phyloP scores from a whole-genome alignment of 495 filamentous ascomycete genomes.

The Hyaloscypha finlandica region DNA sequence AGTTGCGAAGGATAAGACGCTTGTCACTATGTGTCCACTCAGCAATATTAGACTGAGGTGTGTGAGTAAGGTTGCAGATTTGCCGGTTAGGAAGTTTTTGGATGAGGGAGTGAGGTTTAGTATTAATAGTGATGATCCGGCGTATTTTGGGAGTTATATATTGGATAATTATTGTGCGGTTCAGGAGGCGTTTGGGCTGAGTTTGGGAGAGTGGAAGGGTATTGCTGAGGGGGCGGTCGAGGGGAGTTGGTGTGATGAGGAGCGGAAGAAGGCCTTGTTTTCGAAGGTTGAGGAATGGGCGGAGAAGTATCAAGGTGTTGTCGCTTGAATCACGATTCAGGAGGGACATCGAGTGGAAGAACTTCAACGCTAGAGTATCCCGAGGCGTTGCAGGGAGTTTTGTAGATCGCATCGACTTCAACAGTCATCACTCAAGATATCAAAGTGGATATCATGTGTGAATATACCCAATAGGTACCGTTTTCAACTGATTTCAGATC shows the following conservation, averaged over 20 bases:
- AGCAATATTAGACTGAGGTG: slow-evolving; percentile 70
- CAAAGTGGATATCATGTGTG: not conserved
- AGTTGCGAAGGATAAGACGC: slow-evolving; percentile 53
- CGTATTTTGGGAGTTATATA: slow-evolving; percentile 80
- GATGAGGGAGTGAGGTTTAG: slow-evolving; percentile 67
- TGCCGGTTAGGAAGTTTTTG: slow-evolving; percentile 66
- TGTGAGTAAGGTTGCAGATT: slow-evolving; percentile 54
- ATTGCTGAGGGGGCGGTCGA: slow-evolving; percentile 63
- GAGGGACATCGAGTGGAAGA: not conserved
- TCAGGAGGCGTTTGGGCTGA: slow-evolving; percentile 68
- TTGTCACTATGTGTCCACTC: slow-evolving; percentile 72
- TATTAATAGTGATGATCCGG: slow-evolving; percentile 77
- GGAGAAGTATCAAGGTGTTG: slow-evolving; percentile 17
- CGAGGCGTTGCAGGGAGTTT: not conserved
- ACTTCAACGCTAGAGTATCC: not conserved
- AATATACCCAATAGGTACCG: not conserved
- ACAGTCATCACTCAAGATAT: not conserved
- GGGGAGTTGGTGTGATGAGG: slow-evolving; percentile 58
- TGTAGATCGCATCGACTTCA: not conserved
- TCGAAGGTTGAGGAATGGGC: slow-evolving; percentile 36
- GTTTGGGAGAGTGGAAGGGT: slow-evolving; percentile 60
- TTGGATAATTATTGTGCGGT: slow-evolving; percentile 76
- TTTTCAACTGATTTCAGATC: not conserved
- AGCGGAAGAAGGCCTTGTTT: slow-evolving; percentile 48
- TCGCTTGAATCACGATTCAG: not conserved